Evolutionary conservation across 2,329 filamentous ascomycete species (phyloP).

Genomic region (Furcasterigmium sp.): DNA sequence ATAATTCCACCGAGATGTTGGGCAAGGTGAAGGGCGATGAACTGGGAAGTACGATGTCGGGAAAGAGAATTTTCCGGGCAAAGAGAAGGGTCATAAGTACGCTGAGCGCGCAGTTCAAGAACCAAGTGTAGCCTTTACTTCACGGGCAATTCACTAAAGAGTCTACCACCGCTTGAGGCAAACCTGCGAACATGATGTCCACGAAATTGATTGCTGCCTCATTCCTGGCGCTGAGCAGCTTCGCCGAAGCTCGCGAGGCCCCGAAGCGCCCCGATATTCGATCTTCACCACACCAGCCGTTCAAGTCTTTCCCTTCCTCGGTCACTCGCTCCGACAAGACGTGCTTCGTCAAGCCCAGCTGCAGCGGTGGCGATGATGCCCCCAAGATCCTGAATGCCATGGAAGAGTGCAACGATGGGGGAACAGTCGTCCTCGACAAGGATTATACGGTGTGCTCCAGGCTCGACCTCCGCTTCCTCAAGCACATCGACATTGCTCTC

Average conservation of each 20-base stretch:
- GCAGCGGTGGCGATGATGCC: constrained; percentile 18
- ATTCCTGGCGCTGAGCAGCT: no score
- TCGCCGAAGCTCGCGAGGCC: not conserved
- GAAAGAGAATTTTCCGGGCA: no score
- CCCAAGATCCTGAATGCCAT: constrained; percentile 48
- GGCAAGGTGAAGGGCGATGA: no score
- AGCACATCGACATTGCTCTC: constrained; percentile 56
- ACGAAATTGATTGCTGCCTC: no score
- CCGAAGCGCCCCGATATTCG: not conserved
- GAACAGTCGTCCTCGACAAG: constrained; percentile 53
- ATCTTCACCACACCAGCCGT: not conserved
- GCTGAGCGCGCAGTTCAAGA: no score
- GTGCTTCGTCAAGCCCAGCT: constrained; percentile 10
- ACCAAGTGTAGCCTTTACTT: no score
- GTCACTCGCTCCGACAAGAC: not conserved
- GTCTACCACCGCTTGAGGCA: no score
- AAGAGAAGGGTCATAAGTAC: no score
- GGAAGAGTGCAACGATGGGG: constrained; percentile 56
- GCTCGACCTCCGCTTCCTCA: constrained; percentile 59
- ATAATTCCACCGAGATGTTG: no score
- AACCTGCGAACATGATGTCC: no score
- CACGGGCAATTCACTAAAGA: no score
- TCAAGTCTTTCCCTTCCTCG: not conserved
- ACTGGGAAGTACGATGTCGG: no score
- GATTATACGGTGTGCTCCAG: constrained; percentile 59